Percentiles rank a stretch among this genome's conserved stretches.
Conservation (phyloP, 1,284 basidiomycete genomes). For the Inonotus hispidus region DNA sequence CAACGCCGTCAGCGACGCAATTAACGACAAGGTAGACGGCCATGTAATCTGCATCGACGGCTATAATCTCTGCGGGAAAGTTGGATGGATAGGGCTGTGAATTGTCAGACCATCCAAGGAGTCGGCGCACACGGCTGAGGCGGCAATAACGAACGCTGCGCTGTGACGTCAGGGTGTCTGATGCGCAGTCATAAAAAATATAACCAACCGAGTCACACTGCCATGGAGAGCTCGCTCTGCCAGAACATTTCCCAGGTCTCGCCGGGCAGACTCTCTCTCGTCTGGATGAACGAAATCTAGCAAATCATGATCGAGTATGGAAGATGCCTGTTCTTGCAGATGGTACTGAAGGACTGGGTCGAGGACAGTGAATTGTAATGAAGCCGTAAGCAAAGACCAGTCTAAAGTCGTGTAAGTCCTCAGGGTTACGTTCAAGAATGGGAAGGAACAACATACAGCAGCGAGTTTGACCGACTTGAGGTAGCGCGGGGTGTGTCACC, state of each 20-base stretch:
- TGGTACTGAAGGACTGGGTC: constrained; percentile 82
- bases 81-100: constrained; percentile 25
- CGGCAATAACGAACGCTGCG: constrained; percentile 71
- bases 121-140: constrained; percentile 60
- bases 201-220: constrained; percentile 78
- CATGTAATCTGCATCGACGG: constrained; percentile 77
- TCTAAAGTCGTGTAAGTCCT: constrained; percentile 33
- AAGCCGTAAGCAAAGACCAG: constrained; percentile 68
- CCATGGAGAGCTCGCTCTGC: constrained; percentile 82
- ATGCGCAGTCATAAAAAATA: constrained; percentile 15
- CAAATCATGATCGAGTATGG: constrained; percentile 71
- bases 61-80: constrained; percentile 62
- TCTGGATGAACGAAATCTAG: constrained; percentile 88
- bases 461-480: constrained; percentile 63
- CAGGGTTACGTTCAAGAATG: constrained; percentile 20
- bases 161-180: constrained; percentile 10
- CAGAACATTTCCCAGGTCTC: constrained; percentile 76
- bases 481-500: constrained; percentile 24
- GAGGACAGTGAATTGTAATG: constrained; percentile 81
- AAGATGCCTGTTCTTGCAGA: constrained; percentile 64
- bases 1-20: constrained; percentile 87
- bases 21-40: constrained; percentile 91
- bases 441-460: constrained; percentile 52
- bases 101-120: constrained; percentile 50
- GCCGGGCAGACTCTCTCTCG: constrained; percentile 73